Conservation (phyloP, 495 filamentous ascomycete species). For the Talaromyces trachyspermus region DNA sequence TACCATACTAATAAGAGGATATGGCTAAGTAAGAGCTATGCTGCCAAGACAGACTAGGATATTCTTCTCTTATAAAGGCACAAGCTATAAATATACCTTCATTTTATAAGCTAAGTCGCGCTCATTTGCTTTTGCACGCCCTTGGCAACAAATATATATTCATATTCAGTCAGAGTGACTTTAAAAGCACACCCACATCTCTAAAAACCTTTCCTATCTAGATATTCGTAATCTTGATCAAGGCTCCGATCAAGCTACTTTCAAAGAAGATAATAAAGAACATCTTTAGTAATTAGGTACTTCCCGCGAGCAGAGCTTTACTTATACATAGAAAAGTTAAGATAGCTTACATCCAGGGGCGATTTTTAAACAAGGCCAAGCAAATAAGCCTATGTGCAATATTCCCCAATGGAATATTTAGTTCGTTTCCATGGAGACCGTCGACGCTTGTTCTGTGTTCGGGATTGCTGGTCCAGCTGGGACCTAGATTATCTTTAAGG, state of each 20-base stretch:
- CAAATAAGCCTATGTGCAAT: conserved; percentile 1
- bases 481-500: not conserved
- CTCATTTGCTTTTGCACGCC: conserved; percentile 1
- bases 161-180: not conserved
- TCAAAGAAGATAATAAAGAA: not conserved
- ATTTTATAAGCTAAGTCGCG: not conserved
- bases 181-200: not conserved
- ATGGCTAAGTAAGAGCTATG: not conserved
- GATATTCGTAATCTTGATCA: not conserved
- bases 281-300: not conserved
- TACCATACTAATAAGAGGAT: not conserved
- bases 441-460: not conserved
- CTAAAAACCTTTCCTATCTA: not conserved
- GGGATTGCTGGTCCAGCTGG: not conserved
- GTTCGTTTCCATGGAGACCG: not conserved
- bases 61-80: not conserved
- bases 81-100: not conserved
- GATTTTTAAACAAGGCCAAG: not conserved
- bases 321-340: not conserved
- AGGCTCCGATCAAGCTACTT: not conserved
- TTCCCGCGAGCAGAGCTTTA: not conserved
- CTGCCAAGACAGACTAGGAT: not conserved
- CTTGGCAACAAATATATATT: conserved; percentile 1
- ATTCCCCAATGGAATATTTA: not conserved
- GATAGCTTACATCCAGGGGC: not conserved